Conservation (phyloP, 345 rosid genomes). For the Raphanus sativus region DNA sequence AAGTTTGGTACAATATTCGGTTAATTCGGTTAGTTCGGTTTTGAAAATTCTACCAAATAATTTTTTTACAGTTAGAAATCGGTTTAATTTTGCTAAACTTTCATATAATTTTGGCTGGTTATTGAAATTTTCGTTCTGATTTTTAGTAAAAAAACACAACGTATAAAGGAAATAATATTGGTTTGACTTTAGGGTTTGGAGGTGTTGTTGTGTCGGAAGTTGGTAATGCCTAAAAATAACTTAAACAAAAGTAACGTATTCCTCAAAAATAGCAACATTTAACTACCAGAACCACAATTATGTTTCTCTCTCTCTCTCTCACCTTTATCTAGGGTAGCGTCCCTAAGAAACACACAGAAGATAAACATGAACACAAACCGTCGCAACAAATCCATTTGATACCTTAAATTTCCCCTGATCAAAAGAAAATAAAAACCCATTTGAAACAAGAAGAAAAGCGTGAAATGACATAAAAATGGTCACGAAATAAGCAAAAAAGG, state of each 20-base stretch:
- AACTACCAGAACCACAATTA: conserved; percentile 27
- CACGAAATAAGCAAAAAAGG: conserved; percentile 15
- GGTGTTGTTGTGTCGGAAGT: conserved; percentile 8
- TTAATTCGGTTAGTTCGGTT: too few species aligned
- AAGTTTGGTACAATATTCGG: too few species aligned
- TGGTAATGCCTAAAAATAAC: conserved; percentile 28
- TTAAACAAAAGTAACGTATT: conserved; percentile 14
- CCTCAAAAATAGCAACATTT: conserved; percentile 34
- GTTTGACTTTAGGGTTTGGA: not conserved
- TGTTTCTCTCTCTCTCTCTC: not conserved
- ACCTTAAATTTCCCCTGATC: conserved; percentile 13
- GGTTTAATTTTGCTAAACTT: too few species aligned
- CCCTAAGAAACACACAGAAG: not conserved
- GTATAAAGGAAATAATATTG: not conserved
- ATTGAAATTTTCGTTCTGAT: too few species aligned
- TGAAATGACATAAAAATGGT: conserved; percentile 4
- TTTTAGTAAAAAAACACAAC: not conserved
- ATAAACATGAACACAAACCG: conserved; percentile 31
- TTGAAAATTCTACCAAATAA: too few species aligned
- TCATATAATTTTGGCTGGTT: too few species aligned
- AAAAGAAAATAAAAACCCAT: not conserved
- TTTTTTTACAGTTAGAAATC: too few species aligned
- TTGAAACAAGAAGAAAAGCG: not conserved
- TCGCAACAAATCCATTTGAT: conserved; percentile 24
- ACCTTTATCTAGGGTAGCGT: not conserved